Percentiles rank a stretch among this genome's conserved stretches.
Conservation (phyloP, 2,329 filamentous ascomycete genomes). For the Aspergillus pseudoterreus region DNA sequence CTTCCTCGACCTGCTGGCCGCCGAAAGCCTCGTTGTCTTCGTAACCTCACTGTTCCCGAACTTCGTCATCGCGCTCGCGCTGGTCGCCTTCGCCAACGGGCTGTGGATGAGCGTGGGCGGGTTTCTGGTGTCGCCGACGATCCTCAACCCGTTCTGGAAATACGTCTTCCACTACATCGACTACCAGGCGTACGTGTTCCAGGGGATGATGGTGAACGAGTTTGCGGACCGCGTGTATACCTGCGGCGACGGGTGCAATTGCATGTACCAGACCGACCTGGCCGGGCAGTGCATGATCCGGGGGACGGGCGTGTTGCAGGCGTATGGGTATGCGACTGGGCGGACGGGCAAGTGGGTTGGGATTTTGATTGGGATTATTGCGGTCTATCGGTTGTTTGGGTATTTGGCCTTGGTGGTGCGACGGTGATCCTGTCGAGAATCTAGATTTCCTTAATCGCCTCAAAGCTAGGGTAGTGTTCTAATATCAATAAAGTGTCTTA, state of each 20-base stretch:
- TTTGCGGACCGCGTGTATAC: conserved; percentile 63
- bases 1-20: conserved; percentile 77
- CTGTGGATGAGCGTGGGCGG: conserved; percentile 86
- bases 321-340: conserved; percentile 66
- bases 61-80: conserved; percentile 74
- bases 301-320: conserved; percentile 65
- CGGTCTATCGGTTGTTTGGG: conserved; percentile 66
- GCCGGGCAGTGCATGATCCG: conserved; percentile 64
- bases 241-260: conserved; percentile 59
- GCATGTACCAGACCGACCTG: conserved; percentile 66
- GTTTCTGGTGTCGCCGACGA: conserved; percentile 69
- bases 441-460: too few relatives aligned
- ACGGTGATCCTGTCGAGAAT: not conserved
- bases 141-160: conserved; percentile 78
- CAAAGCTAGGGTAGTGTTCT: too few relatives aligned
- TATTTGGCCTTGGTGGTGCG: conserved; percentile 54
- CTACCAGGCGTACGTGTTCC: conserved; percentile 81
- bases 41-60: conserved; percentile 69
- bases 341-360: conserved; percentile 67
- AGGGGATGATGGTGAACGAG: conserved; percentile 92
- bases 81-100: conserved; percentile 81
- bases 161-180: conserved; percentile 89
- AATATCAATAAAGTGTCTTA: too few relatives aligned
- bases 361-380: conserved; percentile 72
- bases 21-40: conserved; percentile 77